Conservation (phyloP, 1,139 yeast genomes). For the Kazachstania sp. region DNA sequence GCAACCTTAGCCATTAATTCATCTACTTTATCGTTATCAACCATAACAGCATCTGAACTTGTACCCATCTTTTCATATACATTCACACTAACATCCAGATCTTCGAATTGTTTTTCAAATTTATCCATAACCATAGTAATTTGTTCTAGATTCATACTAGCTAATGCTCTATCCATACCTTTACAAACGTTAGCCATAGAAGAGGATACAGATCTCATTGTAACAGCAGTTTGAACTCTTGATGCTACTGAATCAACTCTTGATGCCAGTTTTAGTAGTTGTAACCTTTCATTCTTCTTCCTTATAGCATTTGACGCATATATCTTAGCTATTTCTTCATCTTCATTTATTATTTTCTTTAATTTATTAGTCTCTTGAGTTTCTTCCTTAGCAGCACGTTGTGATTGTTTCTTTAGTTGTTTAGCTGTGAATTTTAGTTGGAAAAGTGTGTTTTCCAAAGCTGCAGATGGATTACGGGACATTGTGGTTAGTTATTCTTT, state of each 20-base stretch:
- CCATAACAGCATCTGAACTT: conserved; percentile 66
- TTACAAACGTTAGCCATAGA: conserved; percentile 87
- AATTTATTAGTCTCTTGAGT: conserved; percentile 78
- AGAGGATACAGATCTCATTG: conserved; percentile 90
- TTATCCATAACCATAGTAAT: conserved; percentile 95
- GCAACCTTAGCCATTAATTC: conserved; percentile 87
- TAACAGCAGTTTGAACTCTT: conserved; percentile 93
- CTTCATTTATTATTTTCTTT: conserved; percentile 51
- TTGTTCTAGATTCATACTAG: conserved; percentile 87
- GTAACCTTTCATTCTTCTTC: conserved; percentile 79
- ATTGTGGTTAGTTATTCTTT: conserved; percentile 8
- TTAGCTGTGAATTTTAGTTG: conserved; percentile 74
- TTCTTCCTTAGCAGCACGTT: conserved; percentile 86
- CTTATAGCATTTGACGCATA: conserved; percentile 96
- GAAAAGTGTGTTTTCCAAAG: conserved; percentile 30
- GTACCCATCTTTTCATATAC: conserved; percentile 89
- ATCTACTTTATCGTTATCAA: conserved; percentile 93
- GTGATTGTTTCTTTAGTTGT: conserved; percentile 82
- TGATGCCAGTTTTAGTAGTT: conserved; percentile 72
- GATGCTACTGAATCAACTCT: conserved; percentile 94
- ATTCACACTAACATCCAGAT: conserved; percentile 85
- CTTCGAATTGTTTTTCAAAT: conserved; percentile 93
- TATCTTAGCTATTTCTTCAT: conserved; percentile 84
- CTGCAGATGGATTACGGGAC: conserved; percentile 28
- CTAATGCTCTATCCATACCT: conserved; percentile 96